Conservation (phyloP, 2,329 filamentous ascomycete species). For the Claviceps sp. region DNA sequence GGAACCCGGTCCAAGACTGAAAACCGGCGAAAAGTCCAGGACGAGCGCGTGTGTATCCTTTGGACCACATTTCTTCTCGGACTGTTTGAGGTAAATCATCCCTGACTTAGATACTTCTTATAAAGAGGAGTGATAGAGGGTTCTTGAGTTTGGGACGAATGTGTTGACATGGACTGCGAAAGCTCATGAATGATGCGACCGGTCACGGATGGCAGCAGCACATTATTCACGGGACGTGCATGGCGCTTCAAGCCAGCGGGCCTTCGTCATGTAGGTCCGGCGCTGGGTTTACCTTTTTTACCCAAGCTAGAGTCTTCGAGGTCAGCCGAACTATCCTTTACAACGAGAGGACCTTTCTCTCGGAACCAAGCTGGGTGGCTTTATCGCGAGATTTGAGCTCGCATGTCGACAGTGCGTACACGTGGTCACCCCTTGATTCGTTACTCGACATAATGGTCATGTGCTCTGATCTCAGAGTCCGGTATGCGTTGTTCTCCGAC, state of each 20-base stretch:
- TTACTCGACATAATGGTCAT: constrained; percentile 18
- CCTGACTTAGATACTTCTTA: no score
- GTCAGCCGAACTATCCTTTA: constrained; percentile 19
- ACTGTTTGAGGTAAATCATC: constrained; percentile 18
- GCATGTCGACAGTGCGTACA: neutral
- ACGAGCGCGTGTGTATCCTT: constrained; percentile 9
- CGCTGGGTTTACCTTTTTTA: constrained; percentile 6
- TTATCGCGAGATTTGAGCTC: constrained; percentile 1
- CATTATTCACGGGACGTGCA: constrained; percentile 5
- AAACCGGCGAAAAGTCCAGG: neutral
- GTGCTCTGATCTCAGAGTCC: constrained; percentile 18
- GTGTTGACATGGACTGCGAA: neutral
- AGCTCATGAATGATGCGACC: constrained; percentile 5
- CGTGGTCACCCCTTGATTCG: constrained; percentile 8
- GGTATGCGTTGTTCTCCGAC: constrained; percentile 10
- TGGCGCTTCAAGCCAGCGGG: constrained; percentile 3
- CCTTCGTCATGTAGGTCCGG: constrained; percentile 1
- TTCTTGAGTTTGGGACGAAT: no score
- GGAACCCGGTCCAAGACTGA: neutral
- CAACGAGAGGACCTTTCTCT: constrained; percentile 12
- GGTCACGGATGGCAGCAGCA: constrained; percentile 6
- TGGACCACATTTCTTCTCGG: constrained; percentile 23
- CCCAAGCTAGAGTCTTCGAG: constrained; percentile 16
- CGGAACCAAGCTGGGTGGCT: constrained; percentile 11
- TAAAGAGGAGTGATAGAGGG: neutral